Evolutionary conservation across 495 filamentous ascomycete genomes (phyloP), one percentile per base, ranked within the genome.

Genomic region (Penicillium cinerascens): DNA sequence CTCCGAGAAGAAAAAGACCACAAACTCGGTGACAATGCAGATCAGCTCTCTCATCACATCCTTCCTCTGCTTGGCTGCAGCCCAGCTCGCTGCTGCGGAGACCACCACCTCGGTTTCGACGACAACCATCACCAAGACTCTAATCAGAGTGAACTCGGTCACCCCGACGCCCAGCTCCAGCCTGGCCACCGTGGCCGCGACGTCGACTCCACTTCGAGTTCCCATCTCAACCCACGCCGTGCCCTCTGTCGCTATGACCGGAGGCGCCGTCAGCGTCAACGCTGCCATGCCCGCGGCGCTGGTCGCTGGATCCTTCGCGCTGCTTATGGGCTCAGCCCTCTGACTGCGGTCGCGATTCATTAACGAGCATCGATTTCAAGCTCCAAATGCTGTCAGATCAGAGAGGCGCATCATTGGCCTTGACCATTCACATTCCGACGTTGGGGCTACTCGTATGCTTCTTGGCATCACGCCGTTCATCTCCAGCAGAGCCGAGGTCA

Each of bases 231-330:
- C 63, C 37, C 45, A 54, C 29, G 38, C 69, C 17, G 57, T 60
- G 6, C 55, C 58, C 15, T 67, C 66, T 13, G 57, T 54, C 25
- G 51, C 54, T 36, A 52, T 48, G 15, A 60, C 49, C 20, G 63
- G 63, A 29, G 65, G 54, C 4, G 62, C 63, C 3, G 47, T 52
- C 33, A 50, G 52, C 48, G 39, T 68, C 22, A 54, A 52, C 41
- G 66, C 60, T 44, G 59, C 57, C 55, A 55, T 76, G 52, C 63
- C 68, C 2, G 59, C 66, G 26, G 72, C 66, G 23, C 47, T 76
- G 7, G 60, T 67, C 16, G 69, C 69, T 1, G 71, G 72, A 29
- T 74, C 68, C 20, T 49, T 76, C 18, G 71, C 71, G 44, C 57
- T 76, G 51, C 50, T 70, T 55, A 40, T 76, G 64, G 72, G 68